Evolutionary conservation across 1,284 basidiomycete species (phyloP), one percentile per base, ranked within the genome.

Genomic region (Porogramme epimiltina): DNA sequence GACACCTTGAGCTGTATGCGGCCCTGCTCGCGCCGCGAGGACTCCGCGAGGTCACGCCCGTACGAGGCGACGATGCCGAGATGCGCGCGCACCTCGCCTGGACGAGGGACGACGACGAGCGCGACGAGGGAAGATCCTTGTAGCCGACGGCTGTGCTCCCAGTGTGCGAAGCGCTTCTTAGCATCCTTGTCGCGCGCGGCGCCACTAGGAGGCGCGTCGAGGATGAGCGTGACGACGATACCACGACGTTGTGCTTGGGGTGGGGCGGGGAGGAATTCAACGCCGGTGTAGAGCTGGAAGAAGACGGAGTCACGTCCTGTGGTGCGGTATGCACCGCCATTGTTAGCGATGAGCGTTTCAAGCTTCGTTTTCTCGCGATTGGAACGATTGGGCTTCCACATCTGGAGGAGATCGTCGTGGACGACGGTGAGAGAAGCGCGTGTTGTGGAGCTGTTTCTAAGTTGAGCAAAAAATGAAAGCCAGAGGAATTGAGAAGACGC

Each of bases 381-480:
- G 3, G 31, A n/a, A 16, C 25, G 44, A 16, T 19, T 5, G 10
- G 43, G 10, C 5, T 42, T 41, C 55, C 58, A 62, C 40, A 62
- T 44, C 49, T 52, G 18, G 11, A 38, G 24, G 3, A 76, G 61
- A 49, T 77, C 76, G 8, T 60, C 61, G 26, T 70, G 51, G 5
- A 75, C 45, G 2, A 61, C 56, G 3, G 63, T 54, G 6, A 82
- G 69, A 0, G 84, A 78, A 5, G 66, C 70, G 2, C 81, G 75
- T 25, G 83, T 66, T 0, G 80, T 74, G 0, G 81, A 79, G 10
- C 83, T 84, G 40, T 37, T 3, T 4, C 51, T 47, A 3, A 4
- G 8, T 3, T 4, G 4, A n/a, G 48, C 26, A 52, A 31, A 16
- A 20, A 26, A 36, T 19, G 34, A 37, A 8, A 3, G 20, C 2